Base-by-base conservation (phyloP, 768 basidiomycete species). In the Favolaschia claudopus region DNA sequence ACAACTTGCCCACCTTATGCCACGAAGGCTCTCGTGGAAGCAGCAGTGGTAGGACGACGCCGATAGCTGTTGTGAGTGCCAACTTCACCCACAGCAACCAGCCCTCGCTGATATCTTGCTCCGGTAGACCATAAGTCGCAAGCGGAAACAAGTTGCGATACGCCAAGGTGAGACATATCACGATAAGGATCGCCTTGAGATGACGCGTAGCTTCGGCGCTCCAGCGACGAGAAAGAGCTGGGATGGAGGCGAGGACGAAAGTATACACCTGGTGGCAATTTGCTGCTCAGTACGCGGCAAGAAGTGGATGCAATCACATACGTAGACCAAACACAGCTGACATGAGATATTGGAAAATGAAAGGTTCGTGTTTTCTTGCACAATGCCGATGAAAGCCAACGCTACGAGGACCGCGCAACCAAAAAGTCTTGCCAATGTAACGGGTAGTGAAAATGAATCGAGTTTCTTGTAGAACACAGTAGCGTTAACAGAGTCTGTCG, bases 131-230 rank as follows among this genome's bases (percentile, higher is more conserved):
- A 27, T 43, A 57, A 20, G 60, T 57, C 13, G 55, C 60, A 13
- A 62, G 49, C 22, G 60, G 60, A 33, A 42, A 62, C 24, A 62
- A 19, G 49, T 62, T 49, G 33, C 60, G 60, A 48, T 62, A 57
- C 7, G 51, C 14, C 24, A 55, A 61, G 9, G 47, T 49, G 14
- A 20, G 14, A 19, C 43, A 57, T 44, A 28, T 47, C 7, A 36
- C 43, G 14, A 12, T 15, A 12, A 62, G 49, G 3, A 62, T 15
- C 8, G 32, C 17, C 20, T 55, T 46, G 19, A 57, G 49, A 44
- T 62, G 60, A 22, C 36, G 50, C 3, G 19, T 32, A 9, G 27
- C 38, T 27, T 48, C 19, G 3, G 32, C 17, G 20, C 24, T 25
- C 58, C 53, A 60, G n/a, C 32, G 0, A 22, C 33, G 32, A 5